phyloP scores from a whole-genome alignment of 768 basidiomycete species.

The Russula ochroleuca region DNA sequence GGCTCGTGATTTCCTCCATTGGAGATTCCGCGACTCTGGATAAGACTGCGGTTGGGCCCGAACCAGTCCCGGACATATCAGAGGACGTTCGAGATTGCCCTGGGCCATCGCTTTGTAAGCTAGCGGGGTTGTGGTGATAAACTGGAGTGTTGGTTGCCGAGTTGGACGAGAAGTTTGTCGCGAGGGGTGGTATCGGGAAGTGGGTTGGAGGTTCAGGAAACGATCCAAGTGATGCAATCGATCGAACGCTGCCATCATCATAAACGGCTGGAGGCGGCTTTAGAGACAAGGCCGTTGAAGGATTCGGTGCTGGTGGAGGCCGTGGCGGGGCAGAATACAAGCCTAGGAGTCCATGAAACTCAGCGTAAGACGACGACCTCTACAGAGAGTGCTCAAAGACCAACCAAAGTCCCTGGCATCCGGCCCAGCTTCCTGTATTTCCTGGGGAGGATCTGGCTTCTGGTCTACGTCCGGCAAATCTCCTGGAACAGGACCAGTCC shows the following conservation, averaged over 20 bases:
- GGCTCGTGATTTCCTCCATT: conserved; percentile 6
- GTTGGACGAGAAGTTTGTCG: conserved; percentile 22
- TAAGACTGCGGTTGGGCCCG: conserved; percentile 1
- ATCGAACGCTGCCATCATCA: conserved; percentile 32
- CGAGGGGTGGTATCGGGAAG: conserved; percentile 55
- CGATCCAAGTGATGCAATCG: conserved; percentile 62
- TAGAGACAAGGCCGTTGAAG: neutral
- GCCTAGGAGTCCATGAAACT: conserved; percentile 8
- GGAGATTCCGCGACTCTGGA: conserved; percentile 21
- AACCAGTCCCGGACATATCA: conserved; percentile 20
- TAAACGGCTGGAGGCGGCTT: conserved; percentile 17
- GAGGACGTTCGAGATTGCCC: conserved; percentile 16
- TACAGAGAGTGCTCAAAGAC: neutral
- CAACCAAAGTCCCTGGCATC: conserved; percentile 2
- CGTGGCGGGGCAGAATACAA: conserved; percentile 1
- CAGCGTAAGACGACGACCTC: neutral
- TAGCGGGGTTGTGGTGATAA: neutral
- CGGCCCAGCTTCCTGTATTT: conserved; percentile 2
- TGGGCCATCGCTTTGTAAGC: neutral
- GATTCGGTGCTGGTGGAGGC: conserved; percentile 3
- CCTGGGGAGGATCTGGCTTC: neutral
- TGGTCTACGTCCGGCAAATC: conserved; percentile 39
- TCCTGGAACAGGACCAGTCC: conserved; percentile 50
- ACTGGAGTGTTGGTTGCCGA: conserved; percentile 13
- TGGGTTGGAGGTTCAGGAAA: conserved; percentile 73